Evolutionary conservation across 139 green algal genomes (phyloP).

Genomic region (Eudorina sp.): DNA sequence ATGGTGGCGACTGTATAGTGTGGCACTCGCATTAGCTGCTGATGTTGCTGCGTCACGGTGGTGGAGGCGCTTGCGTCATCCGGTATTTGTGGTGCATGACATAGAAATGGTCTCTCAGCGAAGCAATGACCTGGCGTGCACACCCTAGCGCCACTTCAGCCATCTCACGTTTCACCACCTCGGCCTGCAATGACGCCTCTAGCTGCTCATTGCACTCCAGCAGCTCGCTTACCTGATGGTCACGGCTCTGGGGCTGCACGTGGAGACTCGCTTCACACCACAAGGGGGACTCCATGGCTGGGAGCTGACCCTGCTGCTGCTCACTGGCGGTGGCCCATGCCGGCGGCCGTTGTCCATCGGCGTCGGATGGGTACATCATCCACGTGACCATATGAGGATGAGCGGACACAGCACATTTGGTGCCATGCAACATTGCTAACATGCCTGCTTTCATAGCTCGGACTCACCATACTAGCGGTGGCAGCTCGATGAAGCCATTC

Average conservation of each 20-base stretch:
- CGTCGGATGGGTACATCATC: neutral
- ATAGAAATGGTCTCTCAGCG: neutral
- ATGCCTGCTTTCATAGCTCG: neutral
- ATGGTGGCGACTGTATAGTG: neutral
- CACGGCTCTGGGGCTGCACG: neutral
- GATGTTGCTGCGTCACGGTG: neutral
- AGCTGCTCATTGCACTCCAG: neutral
- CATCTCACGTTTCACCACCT: neutral
- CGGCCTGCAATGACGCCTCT: neutral
- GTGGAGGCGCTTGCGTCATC: neutral
- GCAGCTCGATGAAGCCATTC: neutral
- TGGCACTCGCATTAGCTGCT: neutral
- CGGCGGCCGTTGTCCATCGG: neutral
- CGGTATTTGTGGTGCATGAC: neutral
- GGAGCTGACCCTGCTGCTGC: neutral
- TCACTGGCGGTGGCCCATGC: neutral
- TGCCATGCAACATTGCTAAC: neutral
- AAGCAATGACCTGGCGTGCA: neutral
- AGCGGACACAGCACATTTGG: neutral
- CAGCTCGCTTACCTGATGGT: neutral
- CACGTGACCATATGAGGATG: too few species aligned
- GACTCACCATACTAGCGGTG: neutral
- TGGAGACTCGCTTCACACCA: neutral
- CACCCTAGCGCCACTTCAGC: conserved; percentile 6
- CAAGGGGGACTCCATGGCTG: neutral